Conservation (phyloP, 106 monocot species). For the Platanthera zijinensis region DNA sequence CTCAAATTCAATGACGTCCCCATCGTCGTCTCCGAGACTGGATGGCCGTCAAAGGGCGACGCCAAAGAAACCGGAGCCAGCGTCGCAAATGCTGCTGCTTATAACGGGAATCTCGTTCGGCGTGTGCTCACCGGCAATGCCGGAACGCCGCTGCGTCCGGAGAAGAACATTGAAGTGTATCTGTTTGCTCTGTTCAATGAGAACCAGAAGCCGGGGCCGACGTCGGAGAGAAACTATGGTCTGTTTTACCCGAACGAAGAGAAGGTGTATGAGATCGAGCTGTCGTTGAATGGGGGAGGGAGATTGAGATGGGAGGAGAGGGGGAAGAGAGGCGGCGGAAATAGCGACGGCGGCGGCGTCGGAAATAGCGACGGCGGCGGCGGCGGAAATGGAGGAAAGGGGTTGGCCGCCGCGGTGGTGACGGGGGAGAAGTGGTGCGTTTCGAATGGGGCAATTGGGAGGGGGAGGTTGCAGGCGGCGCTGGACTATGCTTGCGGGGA, state of each 20-base stretch:
- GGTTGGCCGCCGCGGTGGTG: constrained; percentile 7
- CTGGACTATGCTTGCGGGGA: constrained; percentile 93
- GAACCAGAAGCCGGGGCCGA: constrained; percentile 84
- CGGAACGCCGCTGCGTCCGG: constrained; percentile 59
- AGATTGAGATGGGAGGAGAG: constrained; percentile 14
- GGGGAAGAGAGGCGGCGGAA: background rate
- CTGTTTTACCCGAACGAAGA: constrained; percentile 68
- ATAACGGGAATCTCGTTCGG: constrained; percentile 64
- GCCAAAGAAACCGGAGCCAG: constrained; percentile 53
- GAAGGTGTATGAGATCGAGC: constrained; percentile 76
- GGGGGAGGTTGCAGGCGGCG: constrained; percentile 58
- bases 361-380: too few relatives aligned
- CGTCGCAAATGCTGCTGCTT: constrained; percentile 55
- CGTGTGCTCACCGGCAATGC: constrained; percentile 61
- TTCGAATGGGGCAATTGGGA: constrained; percentile 49
- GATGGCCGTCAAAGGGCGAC: constrained; percentile 84
- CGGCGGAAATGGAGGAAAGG: background rate
- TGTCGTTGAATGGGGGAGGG: constrained; percentile 23
- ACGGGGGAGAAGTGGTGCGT: constrained; percentile 77
- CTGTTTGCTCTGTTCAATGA: constrained; percentile 93
- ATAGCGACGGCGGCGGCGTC: too few relatives aligned
- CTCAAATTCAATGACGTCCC: constrained; percentile 45
- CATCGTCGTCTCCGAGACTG: constrained; percentile 69
- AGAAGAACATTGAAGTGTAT: constrained; percentile 60
- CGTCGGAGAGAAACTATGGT: constrained; percentile 88